A percentile compares a stretch with the other conserved stretches of the same genome.
These are phyloP conservation scores for Globisporangium carolinianum DNA, from an alignment of 352 stramenopile genomes.

Conservation along the genomic window DNA sequence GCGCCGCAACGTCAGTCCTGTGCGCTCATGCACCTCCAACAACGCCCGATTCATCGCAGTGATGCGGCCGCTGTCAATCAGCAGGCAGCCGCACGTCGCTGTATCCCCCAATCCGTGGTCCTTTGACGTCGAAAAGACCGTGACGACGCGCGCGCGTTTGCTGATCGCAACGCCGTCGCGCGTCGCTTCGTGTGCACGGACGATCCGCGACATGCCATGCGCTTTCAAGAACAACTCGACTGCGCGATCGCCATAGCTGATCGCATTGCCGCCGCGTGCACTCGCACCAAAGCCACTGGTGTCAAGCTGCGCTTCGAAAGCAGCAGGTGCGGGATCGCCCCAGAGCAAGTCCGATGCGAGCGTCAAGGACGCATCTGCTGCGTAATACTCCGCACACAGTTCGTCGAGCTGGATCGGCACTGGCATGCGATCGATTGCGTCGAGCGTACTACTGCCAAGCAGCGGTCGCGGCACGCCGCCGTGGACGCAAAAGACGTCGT, in stretches of 20 bases:
- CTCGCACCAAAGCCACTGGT: conserved; percentile 39
- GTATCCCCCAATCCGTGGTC: conserved; percentile 57
- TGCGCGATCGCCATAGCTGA: conserved; percentile 71
- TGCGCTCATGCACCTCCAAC: conserved; percentile 9
- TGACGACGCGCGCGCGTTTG: conserved; percentile 52
- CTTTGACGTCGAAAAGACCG: conserved; percentile 70
- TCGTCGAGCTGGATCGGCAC: conserved; percentile 28
- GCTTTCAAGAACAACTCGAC: conserved; percentile 48
- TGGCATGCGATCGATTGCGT: conserved; percentile 45
- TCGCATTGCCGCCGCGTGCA: conserved; percentile 42
- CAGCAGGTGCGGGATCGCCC: conserved; percentile 29
- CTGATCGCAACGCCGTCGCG: conserved; percentile 79
- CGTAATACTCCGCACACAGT: conserved; percentile 33
- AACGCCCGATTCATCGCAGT: conserved; percentile 45
- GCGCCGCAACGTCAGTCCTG: neutral
- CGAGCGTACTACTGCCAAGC: conserved; percentile 11
- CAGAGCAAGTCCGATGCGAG: conserved; percentile 70
- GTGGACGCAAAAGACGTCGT: conserved; percentile 58
- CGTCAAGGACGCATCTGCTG: conserved; percentile 21
- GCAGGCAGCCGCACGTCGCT: conserved; percentile 50
- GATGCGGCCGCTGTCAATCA: conserved; percentile 61
- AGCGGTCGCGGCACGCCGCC: conserved; percentile 31
- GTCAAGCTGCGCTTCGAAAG: conserved; percentile 39
- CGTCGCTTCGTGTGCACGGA: conserved; percentile 69
- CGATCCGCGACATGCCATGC: conserved; percentile 51